Evolutionary conservation across 164 flowering plant species (phyloP).

Genomic region (Pachysandra terminalis): DNA sequence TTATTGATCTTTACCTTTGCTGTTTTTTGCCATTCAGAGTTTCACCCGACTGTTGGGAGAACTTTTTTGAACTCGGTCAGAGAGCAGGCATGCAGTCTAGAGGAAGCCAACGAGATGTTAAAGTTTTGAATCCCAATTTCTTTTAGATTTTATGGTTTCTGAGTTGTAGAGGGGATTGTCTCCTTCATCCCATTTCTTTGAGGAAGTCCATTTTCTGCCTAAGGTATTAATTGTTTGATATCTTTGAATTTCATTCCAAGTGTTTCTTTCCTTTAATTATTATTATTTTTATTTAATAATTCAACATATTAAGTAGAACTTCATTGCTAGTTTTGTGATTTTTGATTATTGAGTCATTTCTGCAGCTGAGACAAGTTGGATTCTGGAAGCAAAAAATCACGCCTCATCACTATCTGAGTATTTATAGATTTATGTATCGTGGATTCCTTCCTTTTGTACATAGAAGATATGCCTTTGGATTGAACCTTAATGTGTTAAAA

Average conservation of each 20-base stretch:
- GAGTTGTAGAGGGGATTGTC: slow-evolving; percentile 23
- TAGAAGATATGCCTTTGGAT: not conserved
- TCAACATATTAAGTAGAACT: not conserved
- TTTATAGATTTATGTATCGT: not conserved
- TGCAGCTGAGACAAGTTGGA: slow-evolving; percentile 54
- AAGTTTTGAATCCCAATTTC: not conserved
- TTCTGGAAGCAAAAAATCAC: slow-evolving; percentile 48
- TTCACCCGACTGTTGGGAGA: not conserved
- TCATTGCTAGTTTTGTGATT: not conserved
- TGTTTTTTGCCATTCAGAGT: slow-evolving; percentile 3
- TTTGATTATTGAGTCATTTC: not conserved
- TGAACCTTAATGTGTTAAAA: not conserved
- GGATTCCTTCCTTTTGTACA: not conserved
- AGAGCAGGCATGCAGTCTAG: slow-evolving; percentile 5
- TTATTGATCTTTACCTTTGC: not conserved
- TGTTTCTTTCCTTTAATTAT: not conserved
- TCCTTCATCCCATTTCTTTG: slow-evolving; percentile 41
- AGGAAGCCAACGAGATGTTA: slow-evolving; percentile 1
- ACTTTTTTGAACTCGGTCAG: not conserved
- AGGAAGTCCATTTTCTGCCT: slow-evolving; percentile 32
- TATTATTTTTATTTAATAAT: not conserved
- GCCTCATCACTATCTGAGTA: slow-evolving; percentile 38
- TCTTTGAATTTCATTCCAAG: not conserved
- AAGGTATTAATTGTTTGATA: slow-evolving; percentile 36
- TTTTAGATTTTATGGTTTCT: slow-evolving; percentile 9